Conservation (phyloP, 2,329 filamentous ascomycete species). For the Pseudomassariella vexata region DNA sequence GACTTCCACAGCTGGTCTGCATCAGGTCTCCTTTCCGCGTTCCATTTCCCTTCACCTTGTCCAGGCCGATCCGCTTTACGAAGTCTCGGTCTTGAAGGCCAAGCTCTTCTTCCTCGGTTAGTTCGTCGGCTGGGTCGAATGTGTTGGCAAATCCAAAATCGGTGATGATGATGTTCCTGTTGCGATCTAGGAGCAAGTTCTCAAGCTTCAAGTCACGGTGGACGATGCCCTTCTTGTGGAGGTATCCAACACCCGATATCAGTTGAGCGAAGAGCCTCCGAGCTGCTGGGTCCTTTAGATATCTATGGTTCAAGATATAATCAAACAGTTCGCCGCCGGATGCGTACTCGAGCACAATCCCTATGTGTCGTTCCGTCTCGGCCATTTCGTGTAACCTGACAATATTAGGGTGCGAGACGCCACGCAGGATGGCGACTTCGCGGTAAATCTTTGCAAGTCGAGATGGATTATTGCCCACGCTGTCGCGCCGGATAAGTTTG, state of each 20-base stretch:
- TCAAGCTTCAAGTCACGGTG: conserved; percentile 96
- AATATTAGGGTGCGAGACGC: conserved; percentile 91
- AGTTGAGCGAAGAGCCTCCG: conserved; percentile 90
- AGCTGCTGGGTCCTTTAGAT: conserved; percentile 89
- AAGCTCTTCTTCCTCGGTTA: conserved; percentile 84
- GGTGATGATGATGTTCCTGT: conserved; percentile 98
- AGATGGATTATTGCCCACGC: conserved; percentile 79
- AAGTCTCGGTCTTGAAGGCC: conserved; percentile 82
- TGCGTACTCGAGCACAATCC: conserved; percentile 96
- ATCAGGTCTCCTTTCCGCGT: conserved; percentile 87
- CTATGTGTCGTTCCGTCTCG: conserved; percentile 93
- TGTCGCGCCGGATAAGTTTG: conserved; percentile 88
- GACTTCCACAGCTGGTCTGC: conserved; percentile 98
- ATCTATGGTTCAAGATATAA: conserved; percentile 94
- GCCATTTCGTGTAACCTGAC: conserved; percentile 97
- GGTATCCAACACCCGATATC: conserved; percentile 91
- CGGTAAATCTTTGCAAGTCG: conserved; percentile 95
- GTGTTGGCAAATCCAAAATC: conserved; percentile 99
- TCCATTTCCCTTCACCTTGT: conserved; percentile 69
- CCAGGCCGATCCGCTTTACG: conserved; percentile 79
- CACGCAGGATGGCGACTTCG: conserved; percentile 85
- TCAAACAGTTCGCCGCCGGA: conserved; percentile 97
- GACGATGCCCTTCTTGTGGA: conserved; percentile 98
- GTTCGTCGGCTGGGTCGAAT: conserved; percentile 82
- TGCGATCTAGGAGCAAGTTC: conserved; percentile 89